Evolutionary conservation across 148 eudicot species (phyloP).

Genomic region (Gaultheria prostrata): DNA sequence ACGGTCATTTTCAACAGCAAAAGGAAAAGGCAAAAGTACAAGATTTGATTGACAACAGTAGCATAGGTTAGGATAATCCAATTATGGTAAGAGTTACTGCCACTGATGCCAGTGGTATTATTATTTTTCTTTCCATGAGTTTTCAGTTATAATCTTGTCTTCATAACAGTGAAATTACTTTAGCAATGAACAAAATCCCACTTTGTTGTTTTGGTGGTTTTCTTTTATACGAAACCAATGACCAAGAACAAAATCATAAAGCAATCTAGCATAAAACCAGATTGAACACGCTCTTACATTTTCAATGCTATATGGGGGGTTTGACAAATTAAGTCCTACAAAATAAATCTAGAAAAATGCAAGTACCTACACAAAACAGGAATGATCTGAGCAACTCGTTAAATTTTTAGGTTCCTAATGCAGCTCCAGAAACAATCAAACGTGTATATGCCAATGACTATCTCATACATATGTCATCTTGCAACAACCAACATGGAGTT

Average conservation of each 20-base stretch:
- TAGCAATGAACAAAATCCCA: background rate
- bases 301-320: background rate
- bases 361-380: background rate
- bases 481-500: conserved; percentile 5
- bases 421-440: background rate
- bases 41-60: background rate
- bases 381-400: background rate
- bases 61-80: background rate
- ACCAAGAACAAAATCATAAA: background rate
- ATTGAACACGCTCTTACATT: background rate
- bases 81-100: background rate
- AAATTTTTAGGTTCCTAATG: background rate
- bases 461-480: background rate
- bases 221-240: too few relatives aligned
- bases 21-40: background rate
- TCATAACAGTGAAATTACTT: background rate
- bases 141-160: background rate
- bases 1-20: background rate
- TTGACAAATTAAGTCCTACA: background rate
- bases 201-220: background rate
- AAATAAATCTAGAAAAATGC: background rate
- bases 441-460: background rate
- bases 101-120: too few relatives aligned
- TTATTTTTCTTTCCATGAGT: too few relatives aligned
- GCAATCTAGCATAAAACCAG: background rate